These are phyloP conservation scores for Cardamine occulta DNA, from an alignment of 345 rosid genomes.

Conservation along the genomic window DNA sequence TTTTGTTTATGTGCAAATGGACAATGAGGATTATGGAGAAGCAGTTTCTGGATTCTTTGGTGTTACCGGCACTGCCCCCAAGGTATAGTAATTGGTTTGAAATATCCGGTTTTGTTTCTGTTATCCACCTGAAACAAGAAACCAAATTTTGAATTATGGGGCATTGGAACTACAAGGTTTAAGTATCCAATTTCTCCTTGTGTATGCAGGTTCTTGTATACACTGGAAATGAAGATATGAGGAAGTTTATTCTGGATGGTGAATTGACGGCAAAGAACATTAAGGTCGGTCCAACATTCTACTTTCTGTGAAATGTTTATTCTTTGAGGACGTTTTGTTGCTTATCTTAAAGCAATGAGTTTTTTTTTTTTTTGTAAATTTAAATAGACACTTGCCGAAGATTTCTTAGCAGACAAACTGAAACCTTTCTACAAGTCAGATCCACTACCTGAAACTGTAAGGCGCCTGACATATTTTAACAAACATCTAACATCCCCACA, in stretches of 20 bases:
- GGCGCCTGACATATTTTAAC: conserved; percentile 32
- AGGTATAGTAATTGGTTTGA: conserved; percentile 44
- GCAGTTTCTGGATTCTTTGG: conserved; percentile 94
- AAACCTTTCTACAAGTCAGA: conserved; percentile 97
- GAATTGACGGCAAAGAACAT: conserved; percentile 69
- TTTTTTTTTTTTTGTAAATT: background rate
- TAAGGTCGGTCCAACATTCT: conserved; percentile 57
- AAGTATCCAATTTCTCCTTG: conserved; percentile 22
- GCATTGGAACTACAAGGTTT: conserved; percentile 1
- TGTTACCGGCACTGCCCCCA: conserved; percentile 67
- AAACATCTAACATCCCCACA: conserved; percentile 14
- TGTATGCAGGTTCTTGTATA: conserved; percentile 74
- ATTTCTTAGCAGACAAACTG: conserved; percentile 78
- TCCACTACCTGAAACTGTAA: conserved; percentile 86
- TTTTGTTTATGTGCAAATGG: conserved; percentile 85
- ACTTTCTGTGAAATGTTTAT: background rate
- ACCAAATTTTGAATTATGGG: background rate
- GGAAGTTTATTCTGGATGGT: conserved; percentile 73
- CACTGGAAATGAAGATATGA: conserved; percentile 87
- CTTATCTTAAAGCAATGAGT: background rate
- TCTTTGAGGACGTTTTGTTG: conserved; percentile 14
- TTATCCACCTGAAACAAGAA: background rate
- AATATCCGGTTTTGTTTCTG: conserved; percentile 3
- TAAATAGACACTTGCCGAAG: conserved; percentile 68
- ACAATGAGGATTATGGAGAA: conserved; percentile 86